Percentiles rank a stretch among this genome's conserved stretches.
phyloP scores from a whole-genome alignment of 2,329 filamentous ascomycete species.

The Akanthomyces dipterigenus region DNA sequence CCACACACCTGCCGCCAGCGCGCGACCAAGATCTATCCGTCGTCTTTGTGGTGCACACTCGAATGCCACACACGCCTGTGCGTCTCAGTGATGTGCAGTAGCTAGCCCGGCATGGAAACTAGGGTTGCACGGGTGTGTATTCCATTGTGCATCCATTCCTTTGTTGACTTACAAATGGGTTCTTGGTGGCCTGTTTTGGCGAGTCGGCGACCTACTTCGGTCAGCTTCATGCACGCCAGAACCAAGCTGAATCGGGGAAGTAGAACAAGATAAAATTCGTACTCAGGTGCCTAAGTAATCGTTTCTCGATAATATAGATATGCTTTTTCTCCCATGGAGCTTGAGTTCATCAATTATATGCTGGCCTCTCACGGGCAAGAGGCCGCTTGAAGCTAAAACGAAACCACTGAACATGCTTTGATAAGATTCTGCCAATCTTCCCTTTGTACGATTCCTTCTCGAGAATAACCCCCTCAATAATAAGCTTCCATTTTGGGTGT shows the following conservation, averaged over 20 bases:
- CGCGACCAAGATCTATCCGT: not conserved
- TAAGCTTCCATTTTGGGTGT: not conserved
- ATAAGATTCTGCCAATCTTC: not conserved
- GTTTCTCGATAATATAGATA: not conserved
- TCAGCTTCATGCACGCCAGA: too few species aligned
- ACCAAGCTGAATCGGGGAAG: too few species aligned
- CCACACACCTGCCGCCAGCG: not conserved
- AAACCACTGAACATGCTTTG: slow-evolving; percentile 3
- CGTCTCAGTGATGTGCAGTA: not conserved
- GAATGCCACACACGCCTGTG: not conserved
- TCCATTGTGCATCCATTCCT: too few species aligned
- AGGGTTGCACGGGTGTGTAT: too few species aligned
- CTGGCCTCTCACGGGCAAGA: not conserved
- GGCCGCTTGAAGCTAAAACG: not conserved
- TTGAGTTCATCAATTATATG: not conserved
- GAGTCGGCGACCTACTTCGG: too few species aligned
- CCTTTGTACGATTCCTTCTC: not conserved
- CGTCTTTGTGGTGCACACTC: not conserved
- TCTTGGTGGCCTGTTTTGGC: too few species aligned
- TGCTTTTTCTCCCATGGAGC: not conserved
- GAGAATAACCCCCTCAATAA: not conserved
- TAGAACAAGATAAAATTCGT: not conserved
- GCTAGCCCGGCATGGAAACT: too few species aligned
- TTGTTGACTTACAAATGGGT: too few species aligned
- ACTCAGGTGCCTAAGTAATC: not conserved